Evolutionary conservation across 352 stramenopile species (phyloP).

Genomic region (Pythium plurisporium): DNA sequence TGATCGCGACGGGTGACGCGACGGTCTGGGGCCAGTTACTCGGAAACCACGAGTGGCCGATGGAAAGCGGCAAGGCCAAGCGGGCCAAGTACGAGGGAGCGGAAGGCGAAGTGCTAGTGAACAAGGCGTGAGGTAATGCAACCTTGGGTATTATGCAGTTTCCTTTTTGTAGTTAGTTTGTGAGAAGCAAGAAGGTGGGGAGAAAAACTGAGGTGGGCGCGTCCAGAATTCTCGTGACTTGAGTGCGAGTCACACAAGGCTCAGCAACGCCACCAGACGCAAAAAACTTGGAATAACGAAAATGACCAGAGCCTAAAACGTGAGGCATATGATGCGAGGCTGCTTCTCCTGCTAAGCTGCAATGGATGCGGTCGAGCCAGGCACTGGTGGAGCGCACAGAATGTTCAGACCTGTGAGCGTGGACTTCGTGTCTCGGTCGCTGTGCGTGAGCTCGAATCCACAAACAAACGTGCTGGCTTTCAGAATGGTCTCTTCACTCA

Average conservation of each 20-base stretch:
- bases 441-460: background rate
- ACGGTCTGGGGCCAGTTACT: slow-evolving; percentile 71
- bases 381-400: too few relatives aligned
- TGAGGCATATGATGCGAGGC: too few relatives aligned
- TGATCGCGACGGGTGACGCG: slow-evolving; percentile 67
- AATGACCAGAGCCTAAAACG: too few relatives aligned
- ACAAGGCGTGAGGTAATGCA: slow-evolving; percentile 5
- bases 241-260: too few relatives aligned
- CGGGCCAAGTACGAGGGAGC: background rate
- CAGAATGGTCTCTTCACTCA: too few relatives aligned
- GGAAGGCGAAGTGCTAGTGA: slow-evolving; percentile 10
- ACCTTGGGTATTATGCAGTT: background rate
- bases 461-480: background rate
- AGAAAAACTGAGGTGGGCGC: too few relatives aligned
- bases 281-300: too few relatives aligned
- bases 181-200: background rate
- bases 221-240: too few relatives aligned
- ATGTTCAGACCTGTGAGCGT: background rate
- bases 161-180: background rate
- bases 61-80: background rate
- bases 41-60: slow-evolving; percentile 53
- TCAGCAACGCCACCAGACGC: too few relatives aligned
- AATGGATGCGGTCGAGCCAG: too few relatives aligned
- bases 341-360: too few relatives aligned
- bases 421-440: background rate